A percentile compares a stretch with the other conserved stretches of the same genome.
These are phyloP conservation scores for Phytophthora meadii DNA, from an alignment of 352 stramenopile species.

Conservation along the genomic window DNA sequence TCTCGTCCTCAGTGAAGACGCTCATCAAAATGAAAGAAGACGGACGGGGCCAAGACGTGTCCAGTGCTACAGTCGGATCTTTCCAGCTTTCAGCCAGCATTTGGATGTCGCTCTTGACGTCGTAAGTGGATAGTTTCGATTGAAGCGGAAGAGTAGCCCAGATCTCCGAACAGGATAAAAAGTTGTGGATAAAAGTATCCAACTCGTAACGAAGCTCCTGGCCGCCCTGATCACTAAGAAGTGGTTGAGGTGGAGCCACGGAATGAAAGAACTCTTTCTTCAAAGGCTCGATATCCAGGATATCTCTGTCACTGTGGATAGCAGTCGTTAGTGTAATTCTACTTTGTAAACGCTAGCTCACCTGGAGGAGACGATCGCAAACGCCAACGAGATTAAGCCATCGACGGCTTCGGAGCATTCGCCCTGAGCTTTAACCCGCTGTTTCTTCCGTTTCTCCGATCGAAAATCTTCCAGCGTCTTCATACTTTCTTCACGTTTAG, in stretches of 20 bases:
- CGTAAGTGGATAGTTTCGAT: slow-evolving; percentile 16
- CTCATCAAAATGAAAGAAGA: slow-evolving; percentile 34
- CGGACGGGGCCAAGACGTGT: slow-evolving; percentile 31
- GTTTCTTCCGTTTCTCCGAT: slow-evolving; percentile 28
- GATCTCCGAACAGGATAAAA: slow-evolving; percentile 31
- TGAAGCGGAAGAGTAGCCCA: slow-evolving; percentile 37
- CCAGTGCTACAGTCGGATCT: slow-evolving; percentile 10
- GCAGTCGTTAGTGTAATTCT: background rate
- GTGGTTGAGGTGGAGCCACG: background rate
- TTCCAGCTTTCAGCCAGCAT: slow-evolving; percentile 15
- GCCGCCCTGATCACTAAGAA: slow-evolving; percentile 1
- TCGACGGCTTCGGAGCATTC: slow-evolving; percentile 44
- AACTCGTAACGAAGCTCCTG: slow-evolving; percentile 36
- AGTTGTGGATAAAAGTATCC: slow-evolving; percentile 31
- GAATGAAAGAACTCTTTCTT: slow-evolving; percentile 34
- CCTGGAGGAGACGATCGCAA: slow-evolving; percentile 31
- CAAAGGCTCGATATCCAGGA: slow-evolving; percentile 28
- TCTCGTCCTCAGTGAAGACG: slow-evolving; percentile 41
- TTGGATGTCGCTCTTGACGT: slow-evolving; percentile 28
- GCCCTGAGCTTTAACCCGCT: slow-evolving; percentile 20
- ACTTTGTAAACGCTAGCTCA: slow-evolving; percentile 4
- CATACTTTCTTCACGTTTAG: slow-evolving; percentile 45
- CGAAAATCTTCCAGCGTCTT: slow-evolving; percentile 45
- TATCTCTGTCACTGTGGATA: slow-evolving; percentile 13
- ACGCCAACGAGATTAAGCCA: slow-evolving; percentile 38